These are phyloP conservation scores for Eucalyptus sp. DNA, from an alignment of 345 rosid species.

Conservation along the genomic window DNA sequence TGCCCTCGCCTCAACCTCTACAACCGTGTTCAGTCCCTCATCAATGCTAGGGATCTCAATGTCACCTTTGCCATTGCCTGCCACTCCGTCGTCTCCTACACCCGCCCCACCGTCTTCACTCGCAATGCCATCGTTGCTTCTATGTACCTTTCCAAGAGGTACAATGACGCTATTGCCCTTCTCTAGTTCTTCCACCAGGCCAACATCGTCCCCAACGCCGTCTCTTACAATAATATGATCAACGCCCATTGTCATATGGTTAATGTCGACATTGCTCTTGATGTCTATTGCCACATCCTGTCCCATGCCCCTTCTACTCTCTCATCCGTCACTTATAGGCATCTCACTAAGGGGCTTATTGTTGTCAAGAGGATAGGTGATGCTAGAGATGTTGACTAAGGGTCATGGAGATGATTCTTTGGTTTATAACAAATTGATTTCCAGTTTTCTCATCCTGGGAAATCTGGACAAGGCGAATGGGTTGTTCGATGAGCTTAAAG, in stretches of 20 bases:
- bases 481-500: slow-evolving; percentile 70
- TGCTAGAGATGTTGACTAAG: slow-evolving; percentile 75
- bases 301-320: slow-evolving; percentile 74
- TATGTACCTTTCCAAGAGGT: slow-evolving; percentile 79
- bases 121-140: slow-evolving; percentile 92
- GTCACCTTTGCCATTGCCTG: slow-evolving; percentile 77
- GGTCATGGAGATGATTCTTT: slow-evolving; percentile 89
- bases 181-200: slow-evolving; percentile 66
- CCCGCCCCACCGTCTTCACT: slow-evolving; percentile 83
- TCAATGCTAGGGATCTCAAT: slow-evolving; percentile 82
- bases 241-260: slow-evolving; percentile 80
- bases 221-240: slow-evolving; percentile 82
- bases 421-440: slow-evolving; percentile 68
- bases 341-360: slow-evolving; percentile 68
- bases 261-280: slow-evolving; percentile 55
- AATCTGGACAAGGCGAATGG: slow-evolving; percentile 73
- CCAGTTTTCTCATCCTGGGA: slow-evolving; percentile 62
- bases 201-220: slow-evolving; percentile 79
- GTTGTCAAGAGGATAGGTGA: slow-evolving; percentile 64
- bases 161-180: slow-evolving; percentile 57
- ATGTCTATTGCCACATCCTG: slow-evolving; percentile 56
- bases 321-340: slow-evolving; percentile 71
- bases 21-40: slow-evolving; percentile 89
- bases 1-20: slow-evolving; percentile 82
- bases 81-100: slow-evolving; percentile 37